Evolutionary conservation across 202 grass and related monocot genomes (phyloP), one percentile per base, ranked within the genome.

Genomic region (Setaria viridis): DNA sequence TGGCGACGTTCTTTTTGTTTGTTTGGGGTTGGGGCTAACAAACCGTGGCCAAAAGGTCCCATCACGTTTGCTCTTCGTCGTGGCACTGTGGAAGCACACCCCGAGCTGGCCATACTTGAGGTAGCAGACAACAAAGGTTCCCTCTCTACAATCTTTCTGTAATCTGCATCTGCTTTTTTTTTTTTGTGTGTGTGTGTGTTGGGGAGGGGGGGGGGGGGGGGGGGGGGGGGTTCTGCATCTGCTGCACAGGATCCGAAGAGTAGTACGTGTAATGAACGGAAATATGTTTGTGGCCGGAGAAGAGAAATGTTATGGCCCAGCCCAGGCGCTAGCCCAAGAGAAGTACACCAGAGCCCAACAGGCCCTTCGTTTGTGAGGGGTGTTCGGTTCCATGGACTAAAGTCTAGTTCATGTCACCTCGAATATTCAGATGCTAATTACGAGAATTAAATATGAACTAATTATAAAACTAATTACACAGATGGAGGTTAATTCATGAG

Each of bases 1-100:
- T 15, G 65, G 73, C 73, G 73, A 88, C 80, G 67, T 60, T 16
- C 49, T 25, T 8, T 53, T 74, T 79, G 74, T 74, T 66, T 43
- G 77, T 56, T 60, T 14, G 3, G 19, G 29, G 11, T 11, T 33
- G 21, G 10, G 25, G 17, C 29, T 25, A 11, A 29, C 12, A n/a
- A 30, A 20, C 69, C 16, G 17, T 2, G 21, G 67, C 11, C 13
- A 17, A 12, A 59, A 15, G n/a, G 15, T 58, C 69, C 7, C 20
- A 20, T 56, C 62, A 21, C 60, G 82, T 17, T 54, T 35, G 82
- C 37, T 4, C 6, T 53, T 76, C 34, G 51, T 3, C 32, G 49
- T 6, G 39, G 39, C 39, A 85, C 45, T 16, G 82, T 17, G 8
- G 34, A 55, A 25, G 60, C 13, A 2, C 6, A 10, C 11, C 9